phyloP scores from a whole-genome alignment of 2,329 filamentous ascomycete species.

The Cladophialophora exuberans region DNA sequence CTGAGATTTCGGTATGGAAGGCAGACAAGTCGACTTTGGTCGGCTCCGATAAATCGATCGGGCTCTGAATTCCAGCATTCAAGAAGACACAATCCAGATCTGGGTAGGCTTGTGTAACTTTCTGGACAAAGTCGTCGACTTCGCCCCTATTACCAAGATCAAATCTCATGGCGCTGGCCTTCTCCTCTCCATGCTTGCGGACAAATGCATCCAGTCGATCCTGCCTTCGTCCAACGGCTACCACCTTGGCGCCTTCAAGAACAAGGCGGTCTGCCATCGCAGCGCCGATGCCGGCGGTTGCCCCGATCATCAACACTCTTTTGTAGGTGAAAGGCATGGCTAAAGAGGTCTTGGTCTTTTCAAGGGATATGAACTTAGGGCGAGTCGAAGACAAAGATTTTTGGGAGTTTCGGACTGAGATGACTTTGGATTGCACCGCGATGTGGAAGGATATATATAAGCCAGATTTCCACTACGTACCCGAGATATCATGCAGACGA shows the following conservation, averaged over 20 bases:
- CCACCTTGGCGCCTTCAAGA: slow-evolving; percentile 54
- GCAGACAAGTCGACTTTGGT: slow-evolving; percentile 45
- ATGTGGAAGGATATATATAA: not conserved
- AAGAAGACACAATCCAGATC: slow-evolving; percentile 60
- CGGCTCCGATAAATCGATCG: slow-evolving; percentile 53
- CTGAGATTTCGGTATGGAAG: slow-evolving; percentile 49
- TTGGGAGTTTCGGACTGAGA: not conserved
- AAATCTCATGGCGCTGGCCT: slow-evolving; percentile 46
- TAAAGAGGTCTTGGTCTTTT: not conserved
- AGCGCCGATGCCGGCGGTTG: slow-evolving; percentile 58
- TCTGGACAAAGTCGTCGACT: slow-evolving; percentile 48
- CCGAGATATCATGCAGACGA: not conserved
- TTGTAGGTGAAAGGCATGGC: slow-evolving; percentile 60
- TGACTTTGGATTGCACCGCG: not conserved
- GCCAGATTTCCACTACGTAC: not conserved
- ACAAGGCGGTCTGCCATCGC: slow-evolving; percentile 55
- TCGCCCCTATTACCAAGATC: slow-evolving; percentile 52
- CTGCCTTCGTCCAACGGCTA: slow-evolving; percentile 59
- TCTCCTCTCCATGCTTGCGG: slow-evolving; percentile 46
- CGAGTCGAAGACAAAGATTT: not conserved
- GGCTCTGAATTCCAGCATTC: slow-evolving; percentile 60
- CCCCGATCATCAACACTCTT: slow-evolving; percentile 58
- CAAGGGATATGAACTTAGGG: not conserved
- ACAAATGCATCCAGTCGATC: slow-evolving; percentile 56
- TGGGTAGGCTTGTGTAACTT: slow-evolving; percentile 46